phyloP scores from a whole-genome alignment of 2,329 filamentous ascomycete species.

The Zymoseptoria crescenta region DNA sequence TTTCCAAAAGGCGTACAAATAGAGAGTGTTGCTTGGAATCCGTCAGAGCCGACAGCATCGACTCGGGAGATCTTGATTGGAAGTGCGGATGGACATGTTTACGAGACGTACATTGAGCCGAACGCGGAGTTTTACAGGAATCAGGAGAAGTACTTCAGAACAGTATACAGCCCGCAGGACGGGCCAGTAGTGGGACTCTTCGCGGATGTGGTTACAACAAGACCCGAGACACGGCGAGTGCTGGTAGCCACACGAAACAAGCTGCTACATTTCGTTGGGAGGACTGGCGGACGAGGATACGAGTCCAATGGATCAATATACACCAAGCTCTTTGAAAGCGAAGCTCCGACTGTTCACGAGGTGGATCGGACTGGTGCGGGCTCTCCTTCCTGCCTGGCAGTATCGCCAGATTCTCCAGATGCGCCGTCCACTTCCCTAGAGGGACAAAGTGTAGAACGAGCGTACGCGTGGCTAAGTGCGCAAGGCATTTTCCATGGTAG shows the following conservation, averaged over 20 bases:
- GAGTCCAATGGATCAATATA: constrained; percentile 83
- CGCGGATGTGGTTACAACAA: constrained; percentile 64
- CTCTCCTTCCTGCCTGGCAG: constrained; percentile 59
- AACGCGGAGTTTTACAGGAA: constrained; percentile 90
- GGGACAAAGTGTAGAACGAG: constrained; percentile 46
- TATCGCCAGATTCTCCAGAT: constrained; percentile 64
- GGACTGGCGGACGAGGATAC: constrained; percentile 60
- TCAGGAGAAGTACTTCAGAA: constrained; percentile 86
- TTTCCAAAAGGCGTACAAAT: constrained; percentile 73
- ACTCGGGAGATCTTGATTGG: constrained; percentile 91
- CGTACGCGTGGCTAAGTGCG: constrained; percentile 84
- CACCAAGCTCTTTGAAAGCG: constrained; percentile 76
- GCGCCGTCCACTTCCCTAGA: constrained; percentile 31
- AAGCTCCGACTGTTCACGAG: constrained; percentile 71
- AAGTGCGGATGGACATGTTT: constrained; percentile 86
- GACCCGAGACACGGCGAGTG: constrained; percentile 65
- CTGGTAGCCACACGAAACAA: constrained; percentile 71
- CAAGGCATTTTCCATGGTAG: constrained; percentile 85
- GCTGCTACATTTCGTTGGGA: constrained; percentile 74
- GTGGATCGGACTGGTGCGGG: constrained; percentile 52
- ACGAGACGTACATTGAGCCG: constrained; percentile 91
- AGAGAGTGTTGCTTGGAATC: constrained; percentile 90
- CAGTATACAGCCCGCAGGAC: constrained; percentile 73
- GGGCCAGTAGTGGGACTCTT: constrained; percentile 79
- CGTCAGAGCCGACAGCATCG: constrained; percentile 82